Conservation (phyloP, 768 basidiomycete species). For the Pisolithus marmoratus region DNA sequence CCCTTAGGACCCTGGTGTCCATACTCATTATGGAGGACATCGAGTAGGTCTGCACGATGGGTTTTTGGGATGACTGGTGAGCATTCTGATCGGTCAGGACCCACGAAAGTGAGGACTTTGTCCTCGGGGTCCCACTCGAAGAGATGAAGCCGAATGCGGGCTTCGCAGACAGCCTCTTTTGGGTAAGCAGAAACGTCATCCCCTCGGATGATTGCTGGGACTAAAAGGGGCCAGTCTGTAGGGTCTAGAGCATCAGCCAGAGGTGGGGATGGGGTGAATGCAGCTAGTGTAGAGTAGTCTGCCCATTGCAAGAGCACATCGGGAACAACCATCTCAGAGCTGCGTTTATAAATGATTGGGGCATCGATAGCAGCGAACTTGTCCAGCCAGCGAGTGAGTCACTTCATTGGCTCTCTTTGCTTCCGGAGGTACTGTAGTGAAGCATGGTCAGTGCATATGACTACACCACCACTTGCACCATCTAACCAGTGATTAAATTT, state of each 20-base stretch:
- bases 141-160: too few species aligned
- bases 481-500: too few species aligned
- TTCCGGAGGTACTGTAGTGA: background rate
- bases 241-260: background rate
- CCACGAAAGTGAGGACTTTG: too few species aligned
- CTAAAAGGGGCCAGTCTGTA: background rate
- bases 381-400: background rate
- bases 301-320: background rate
- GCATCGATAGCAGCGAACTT: too few species aligned
- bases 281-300: background rate
- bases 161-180: too few species aligned
- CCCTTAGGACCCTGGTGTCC: background rate
- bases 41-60: background rate
- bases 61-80: background rate
- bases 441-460: too few species aligned
- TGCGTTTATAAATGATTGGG: background rate
- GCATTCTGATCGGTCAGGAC: background rate
- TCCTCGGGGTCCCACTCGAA: too few species aligned
- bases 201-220: background rate
- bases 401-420: background rate
- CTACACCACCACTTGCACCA: too few species aligned
- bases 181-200: background rate
- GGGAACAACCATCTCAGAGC: background rate
- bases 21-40: background rate
- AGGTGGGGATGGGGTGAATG: background rate